Conservation (phyloP, 306 rosid genomes). For the Quercus cerris region DNA sequence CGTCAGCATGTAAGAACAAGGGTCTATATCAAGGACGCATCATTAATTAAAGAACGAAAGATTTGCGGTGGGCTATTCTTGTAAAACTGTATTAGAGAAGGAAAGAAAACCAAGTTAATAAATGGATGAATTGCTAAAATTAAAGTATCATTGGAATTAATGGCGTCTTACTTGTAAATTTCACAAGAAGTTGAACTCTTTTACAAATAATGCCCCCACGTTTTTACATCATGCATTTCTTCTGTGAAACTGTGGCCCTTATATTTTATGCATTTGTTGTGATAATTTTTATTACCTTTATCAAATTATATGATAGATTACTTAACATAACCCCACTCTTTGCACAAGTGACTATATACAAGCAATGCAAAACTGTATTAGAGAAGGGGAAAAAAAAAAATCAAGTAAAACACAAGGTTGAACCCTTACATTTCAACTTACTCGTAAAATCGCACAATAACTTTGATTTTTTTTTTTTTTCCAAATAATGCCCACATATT, state of each 20-base stretch:
- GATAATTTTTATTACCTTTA: neutral
- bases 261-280: too few species aligned
- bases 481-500: too few species aligned
- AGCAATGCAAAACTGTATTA: too few species aligned
- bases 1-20: constrained; percentile 19
- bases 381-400: too few species aligned
- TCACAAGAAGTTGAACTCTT: neutral
- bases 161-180: neutral
- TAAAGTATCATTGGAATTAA: neutral
- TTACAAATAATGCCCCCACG: neutral
- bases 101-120: neutral
- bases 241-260: neutral
- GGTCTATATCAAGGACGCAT: neutral
- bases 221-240: neutral
- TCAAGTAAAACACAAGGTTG: too few species aligned
- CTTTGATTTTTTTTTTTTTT: too few species aligned
- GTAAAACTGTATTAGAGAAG: neutral
- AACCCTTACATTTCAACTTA: too few species aligned
- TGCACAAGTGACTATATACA: neutral
- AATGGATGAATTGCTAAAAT: neutral
- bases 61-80: neutral
- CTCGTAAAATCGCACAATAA: too few species aligned
- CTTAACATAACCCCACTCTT: neutral
- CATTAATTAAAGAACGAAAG: neutral
- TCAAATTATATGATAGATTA: neutral